Evolutionary conservation across 257 asterid genomes (phyloP), one percentile per base, ranked within the genome.

Genomic region (Cinchona pubescens): DNA sequence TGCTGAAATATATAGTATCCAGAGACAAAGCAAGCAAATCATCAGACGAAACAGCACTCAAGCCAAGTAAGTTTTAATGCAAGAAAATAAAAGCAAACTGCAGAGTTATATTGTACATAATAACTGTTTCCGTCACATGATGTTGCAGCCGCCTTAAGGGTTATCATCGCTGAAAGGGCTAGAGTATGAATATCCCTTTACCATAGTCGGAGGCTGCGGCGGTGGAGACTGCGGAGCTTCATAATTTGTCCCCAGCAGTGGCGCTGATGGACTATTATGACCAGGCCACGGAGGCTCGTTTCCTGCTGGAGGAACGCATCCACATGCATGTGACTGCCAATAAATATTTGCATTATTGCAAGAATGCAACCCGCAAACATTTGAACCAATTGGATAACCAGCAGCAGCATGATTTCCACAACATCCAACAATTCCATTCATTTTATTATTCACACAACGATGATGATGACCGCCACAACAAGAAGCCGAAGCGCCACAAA

Each of bases 251-350:
- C 72, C 43, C 35, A 71, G 10, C 3, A 79, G 82, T 8, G 82
- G 82, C 3, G 82, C 82, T 0, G 82, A 79, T 34, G 79, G 79
- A 63, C 23, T 62, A 56, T n/a, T n/a, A n/a, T 61, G 46, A 25
- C 62, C 72, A 14, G 68, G 18, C 72, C 75, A 67, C 10, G 79
- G 77, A n/a, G 61, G 72, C 4, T 75, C 49, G 3, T 49, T 35
- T 32, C 42, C 73, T 0, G 67, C 46, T 46, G 67, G 77, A 32
- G 64, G 67, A 23, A 23, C 30, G 35, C 23, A 29, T 21, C 73
- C 71, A 38, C 5, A 35, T 5, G 77, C 72, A 10, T 62, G 42
- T 43, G 76, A n/a, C n/a, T n/a, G 46, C 58, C 72, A 62, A 29
- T 32, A 13, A 10, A 21, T 18, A 35, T 58, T 27, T 29, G 49